Percentiles rank a stretch among this genome's conserved stretches.
Evolutionary conservation across 495 filamentous ascomycete genomes (phyloP).

Genomic region (Podospora didyma): DNA sequence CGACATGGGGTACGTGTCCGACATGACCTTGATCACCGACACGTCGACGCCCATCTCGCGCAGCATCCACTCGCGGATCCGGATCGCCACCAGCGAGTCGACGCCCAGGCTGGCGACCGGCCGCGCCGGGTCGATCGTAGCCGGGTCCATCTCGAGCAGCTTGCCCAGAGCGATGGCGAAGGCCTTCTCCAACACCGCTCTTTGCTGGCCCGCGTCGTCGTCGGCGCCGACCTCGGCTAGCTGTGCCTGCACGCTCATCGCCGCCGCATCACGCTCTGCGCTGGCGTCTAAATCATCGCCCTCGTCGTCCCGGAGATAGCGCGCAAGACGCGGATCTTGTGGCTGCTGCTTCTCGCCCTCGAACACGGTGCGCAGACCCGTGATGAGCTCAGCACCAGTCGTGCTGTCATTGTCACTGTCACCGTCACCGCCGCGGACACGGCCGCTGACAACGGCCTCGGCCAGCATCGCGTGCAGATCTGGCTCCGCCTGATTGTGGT

Average conservation of each 20-base stretch:
- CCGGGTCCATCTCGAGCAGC: background rate
- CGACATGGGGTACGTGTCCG: background rate
- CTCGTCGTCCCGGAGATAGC: background rate
- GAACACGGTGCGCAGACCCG: background rate
- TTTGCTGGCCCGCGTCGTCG: background rate
- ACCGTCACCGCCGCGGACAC: background rate
- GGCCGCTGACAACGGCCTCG: background rate
- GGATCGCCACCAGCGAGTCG: background rate
- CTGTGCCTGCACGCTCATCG: background rate
- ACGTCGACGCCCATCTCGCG: background rate
- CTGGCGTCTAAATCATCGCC: background rate
- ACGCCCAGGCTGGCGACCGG: background rate
- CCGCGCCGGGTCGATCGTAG: background rate
- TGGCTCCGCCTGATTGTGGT: background rate
- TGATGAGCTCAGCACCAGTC: background rate
- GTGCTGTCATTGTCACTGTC: background rate
- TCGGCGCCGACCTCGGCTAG: background rate
- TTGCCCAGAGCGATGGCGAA: background rate
- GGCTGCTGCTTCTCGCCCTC: background rate
- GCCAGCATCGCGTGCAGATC: background rate
- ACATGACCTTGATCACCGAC: background rate
- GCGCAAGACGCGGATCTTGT: background rate
- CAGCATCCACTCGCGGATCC: background rate
- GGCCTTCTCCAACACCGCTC: background rate
- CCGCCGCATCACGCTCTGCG: background rate